Evolutionary conservation across 139 green algal genomes (phyloP).

Genomic region (Mychonastes homosphaera): DNA sequence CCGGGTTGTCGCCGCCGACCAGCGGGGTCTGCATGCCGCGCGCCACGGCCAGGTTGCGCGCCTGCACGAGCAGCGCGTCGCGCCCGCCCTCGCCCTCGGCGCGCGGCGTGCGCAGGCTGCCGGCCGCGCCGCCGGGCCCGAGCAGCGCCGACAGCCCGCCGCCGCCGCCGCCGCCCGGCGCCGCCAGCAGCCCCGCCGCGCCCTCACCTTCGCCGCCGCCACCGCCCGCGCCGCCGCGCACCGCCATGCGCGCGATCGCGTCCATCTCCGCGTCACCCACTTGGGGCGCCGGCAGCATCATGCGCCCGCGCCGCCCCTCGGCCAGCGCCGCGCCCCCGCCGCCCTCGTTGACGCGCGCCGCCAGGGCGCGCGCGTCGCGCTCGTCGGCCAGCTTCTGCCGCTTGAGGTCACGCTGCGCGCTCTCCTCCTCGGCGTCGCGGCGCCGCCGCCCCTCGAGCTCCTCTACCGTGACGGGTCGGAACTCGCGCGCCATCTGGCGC

Average conservation of each 20-base stretch:
- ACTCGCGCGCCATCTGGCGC: constrained; percentile 60
- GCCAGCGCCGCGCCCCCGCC: constrained; percentile 60
- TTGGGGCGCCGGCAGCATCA: constrained; percentile 84
- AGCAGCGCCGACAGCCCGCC: constrained; percentile 23
- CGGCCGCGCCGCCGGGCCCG: constrained; percentile 35
- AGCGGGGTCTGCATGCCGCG: constrained; percentile 73
- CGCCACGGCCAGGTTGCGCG: constrained; percentile 69
- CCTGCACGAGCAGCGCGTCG: constrained; percentile 74
- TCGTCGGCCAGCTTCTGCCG: constrained; percentile 54
- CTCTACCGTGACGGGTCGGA: constrained; percentile 76
- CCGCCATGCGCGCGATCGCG: constrained; percentile 70
- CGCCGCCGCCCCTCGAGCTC: constrained; percentile 79
- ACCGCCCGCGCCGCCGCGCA: constrained; percentile 26
- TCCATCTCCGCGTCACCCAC: constrained; percentile 80
- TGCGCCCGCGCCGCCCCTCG: constrained; percentile 59
- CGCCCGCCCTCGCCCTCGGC: constrained; percentile 22
- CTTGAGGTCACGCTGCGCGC: constrained; percentile 75
- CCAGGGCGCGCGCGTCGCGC: constrained; percentile 36
- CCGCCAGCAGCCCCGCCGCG: constrained; percentile 5
- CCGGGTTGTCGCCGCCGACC: constrained; percentile 73
- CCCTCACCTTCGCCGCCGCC: no score
- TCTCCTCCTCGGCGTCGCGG: constrained; percentile 73
- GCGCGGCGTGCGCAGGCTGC: constrained; percentile 65
- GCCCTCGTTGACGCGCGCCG: constrained; percentile 23
- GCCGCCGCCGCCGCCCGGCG: constrained; percentile 48